These are phyloP conservation scores for Exophiala sp. DNA, from an alignment of 2,329 filamentous ascomycete genomes.

Conservation along the genomic window DNA sequence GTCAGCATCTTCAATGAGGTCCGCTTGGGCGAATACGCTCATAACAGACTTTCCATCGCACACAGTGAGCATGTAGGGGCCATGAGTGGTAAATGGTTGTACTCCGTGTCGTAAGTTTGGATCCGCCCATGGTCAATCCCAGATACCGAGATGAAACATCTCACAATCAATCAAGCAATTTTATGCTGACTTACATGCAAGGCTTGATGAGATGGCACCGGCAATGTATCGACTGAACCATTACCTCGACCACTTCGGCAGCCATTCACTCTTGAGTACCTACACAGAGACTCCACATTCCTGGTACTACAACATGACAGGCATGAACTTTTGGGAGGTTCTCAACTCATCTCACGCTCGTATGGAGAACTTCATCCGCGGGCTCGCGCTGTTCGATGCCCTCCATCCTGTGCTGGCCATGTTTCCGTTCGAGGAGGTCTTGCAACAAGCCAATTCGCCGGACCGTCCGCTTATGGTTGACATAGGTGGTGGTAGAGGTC, in stretches of 20 bases:
- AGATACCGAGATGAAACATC: background rate
- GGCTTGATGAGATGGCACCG: conserved; percentile 27
- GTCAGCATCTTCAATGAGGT: conserved; percentile 30
- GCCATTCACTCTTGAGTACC: conserved; percentile 12
- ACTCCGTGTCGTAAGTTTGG: conserved; percentile 7
- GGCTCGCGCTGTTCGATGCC: conserved; percentile 22
- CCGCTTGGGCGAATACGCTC: conserved; percentile 30
- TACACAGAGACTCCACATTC: conserved; percentile 26
- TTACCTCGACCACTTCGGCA: conserved; percentile 24
- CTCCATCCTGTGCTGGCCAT: conserved; percentile 25
- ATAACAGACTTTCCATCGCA: conserved; percentile 30
- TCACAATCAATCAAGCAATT: background rate
- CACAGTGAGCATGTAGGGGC: conserved; percentile 12
- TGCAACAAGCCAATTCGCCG: conserved; percentile 10
- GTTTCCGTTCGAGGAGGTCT: conserved; percentile 22
- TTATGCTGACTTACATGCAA: conserved; percentile 1
- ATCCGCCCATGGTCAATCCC: background rate
- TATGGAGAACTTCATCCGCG: conserved; percentile 27
- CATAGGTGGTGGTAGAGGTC: conserved; percentile 27
- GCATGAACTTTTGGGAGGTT: conserved; percentile 29
- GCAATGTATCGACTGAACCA: conserved; percentile 26
- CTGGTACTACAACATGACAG: conserved; percentile 25
- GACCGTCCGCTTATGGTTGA: conserved; percentile 21
- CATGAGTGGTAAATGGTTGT: conserved; percentile 9
- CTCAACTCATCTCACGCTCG: conserved; percentile 27